Conservation (phyloP, 352 stramenopile genomes). For the Globisporangium uncinulatum region DNA sequence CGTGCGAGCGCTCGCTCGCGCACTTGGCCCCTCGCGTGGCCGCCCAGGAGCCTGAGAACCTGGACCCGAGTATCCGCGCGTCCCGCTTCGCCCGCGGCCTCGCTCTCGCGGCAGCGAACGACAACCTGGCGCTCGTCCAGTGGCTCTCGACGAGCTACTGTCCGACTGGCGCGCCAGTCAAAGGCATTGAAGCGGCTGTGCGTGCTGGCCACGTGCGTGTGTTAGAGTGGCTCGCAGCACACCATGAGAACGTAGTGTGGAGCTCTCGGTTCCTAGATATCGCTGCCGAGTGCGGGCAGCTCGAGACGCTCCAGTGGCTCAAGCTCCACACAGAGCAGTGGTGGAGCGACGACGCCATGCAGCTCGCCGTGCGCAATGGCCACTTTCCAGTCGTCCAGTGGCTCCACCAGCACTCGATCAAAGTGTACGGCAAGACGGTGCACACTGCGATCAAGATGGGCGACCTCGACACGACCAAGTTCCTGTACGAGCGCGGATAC, state of each 20-base stretch:
- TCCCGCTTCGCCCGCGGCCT: constrained; percentile 6
- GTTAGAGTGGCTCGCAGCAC: constrained; percentile 3
- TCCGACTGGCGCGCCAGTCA: constrained; percentile 1
- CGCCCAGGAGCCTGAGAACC: neutral
- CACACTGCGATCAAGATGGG: constrained; percentile 11
- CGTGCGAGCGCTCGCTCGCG: constrained; percentile 4
- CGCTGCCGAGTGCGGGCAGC: constrained; percentile 1
- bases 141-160: constrained; percentile 9
- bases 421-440: constrained; percentile 12
- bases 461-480: constrained; percentile 8
- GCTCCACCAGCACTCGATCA: constrained; percentile 13
- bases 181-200: constrained; percentile 5
- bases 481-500: constrained; percentile 9
- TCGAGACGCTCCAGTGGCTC: constrained; percentile 10
- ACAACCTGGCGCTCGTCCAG: constrained; percentile 8
- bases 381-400: constrained; percentile 11
- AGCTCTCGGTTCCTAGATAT: constrained; percentile 9
- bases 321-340: constrained; percentile 8
- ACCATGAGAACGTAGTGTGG: constrained; percentile 11
- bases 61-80: constrained; percentile 3
- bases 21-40: constrained; percentile 6
- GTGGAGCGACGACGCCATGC: constrained; percentile 13
- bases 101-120: constrained; percentile 2
- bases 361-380: constrained; percentile 9
- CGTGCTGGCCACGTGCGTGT: constrained; percentile 6